A percentile compares a stretch with the other conserved stretches of the same genome.
phyloP scores from a whole-genome alignment of 2,329 filamentous ascomycete genomes.

The Cladosporium cucumerinum region DNA sequence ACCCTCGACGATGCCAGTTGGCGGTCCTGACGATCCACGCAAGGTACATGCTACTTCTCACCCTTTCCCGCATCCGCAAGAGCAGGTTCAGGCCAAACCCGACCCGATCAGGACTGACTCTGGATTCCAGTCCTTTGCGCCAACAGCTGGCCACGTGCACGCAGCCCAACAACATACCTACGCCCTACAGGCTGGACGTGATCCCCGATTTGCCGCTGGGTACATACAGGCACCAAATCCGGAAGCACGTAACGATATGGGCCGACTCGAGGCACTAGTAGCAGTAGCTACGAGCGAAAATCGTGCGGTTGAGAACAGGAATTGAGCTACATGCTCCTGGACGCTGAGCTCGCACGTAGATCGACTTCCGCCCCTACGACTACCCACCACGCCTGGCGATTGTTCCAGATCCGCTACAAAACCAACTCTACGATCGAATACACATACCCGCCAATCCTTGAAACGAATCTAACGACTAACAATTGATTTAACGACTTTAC shows the following conservation, averaged over 20 bases:
- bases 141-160: slow-evolving; percentile 15
- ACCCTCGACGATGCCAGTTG: slow-evolving; percentile 18
- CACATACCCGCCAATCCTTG: background rate
- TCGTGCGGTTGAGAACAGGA: slow-evolving; percentile 28
- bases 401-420: background rate
- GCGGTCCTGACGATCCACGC: slow-evolving; percentile 37
- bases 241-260: slow-evolving; percentile 48
- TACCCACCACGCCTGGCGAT: background rate
- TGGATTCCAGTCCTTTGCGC: slow-evolving; percentile 32
- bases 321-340: background rate
- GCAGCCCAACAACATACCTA: slow-evolving; percentile 29
- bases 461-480: slow-evolving; percentile 3
- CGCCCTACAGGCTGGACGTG: slow-evolving; percentile 34
- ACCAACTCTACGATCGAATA: background rate
- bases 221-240: slow-evolving; percentile 31
- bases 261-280: slow-evolving; percentile 60
- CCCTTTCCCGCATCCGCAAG: slow-evolving; percentile 6
- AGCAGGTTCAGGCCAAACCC: slow-evolving; percentile 31
- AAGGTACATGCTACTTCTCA: slow-evolving; percentile 34
- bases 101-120: slow-evolving; percentile 33
- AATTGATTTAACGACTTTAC: slow-evolving; percentile 5
- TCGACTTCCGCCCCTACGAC: background rate
- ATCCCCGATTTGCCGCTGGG: slow-evolving; percentile 29
- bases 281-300: slow-evolving; percentile 61
- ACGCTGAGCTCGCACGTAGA: background rate